Conservation (phyloP, 2,329 filamentous ascomycete species). For the Kalmusia sp. region DNA sequence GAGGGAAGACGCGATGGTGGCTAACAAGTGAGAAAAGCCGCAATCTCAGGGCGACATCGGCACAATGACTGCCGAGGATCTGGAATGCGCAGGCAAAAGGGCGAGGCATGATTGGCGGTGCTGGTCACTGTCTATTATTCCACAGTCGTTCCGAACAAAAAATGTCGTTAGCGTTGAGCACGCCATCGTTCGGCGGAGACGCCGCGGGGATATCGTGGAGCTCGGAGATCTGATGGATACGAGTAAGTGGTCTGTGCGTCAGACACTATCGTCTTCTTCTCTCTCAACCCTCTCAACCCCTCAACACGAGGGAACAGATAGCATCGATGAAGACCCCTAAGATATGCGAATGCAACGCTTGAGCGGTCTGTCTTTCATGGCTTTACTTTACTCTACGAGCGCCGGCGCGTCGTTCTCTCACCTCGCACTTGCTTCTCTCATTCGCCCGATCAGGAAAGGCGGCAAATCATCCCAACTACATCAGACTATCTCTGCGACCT, state of each 20-base stretch:
- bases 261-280: no score
- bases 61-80: slow-evolving; percentile 32
- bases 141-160: slow-evolving; percentile 33
- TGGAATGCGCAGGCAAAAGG: slow-evolving; percentile 25
- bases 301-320: no score
- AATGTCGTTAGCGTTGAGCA: slow-evolving; percentile 35
- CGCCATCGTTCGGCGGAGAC: slow-evolving; percentile 12
- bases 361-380: no score
- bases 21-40: slow-evolving; percentile 24
- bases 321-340: no score
- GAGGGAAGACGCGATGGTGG: slow-evolving; percentile 22
- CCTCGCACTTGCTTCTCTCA: no score
- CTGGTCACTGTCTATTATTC: slow-evolving; percentile 24
- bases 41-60: slow-evolving; percentile 36
- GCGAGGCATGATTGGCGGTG: slow-evolving; percentile 37
- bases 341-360: no score
- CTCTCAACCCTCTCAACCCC: no score
- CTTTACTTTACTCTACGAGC: no score
- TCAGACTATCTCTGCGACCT: no score
- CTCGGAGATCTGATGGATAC: slow-evolving; percentile 34
- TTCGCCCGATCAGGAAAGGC: no score
- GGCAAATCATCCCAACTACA: no score
- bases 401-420: no score
- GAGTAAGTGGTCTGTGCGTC: not conserved
- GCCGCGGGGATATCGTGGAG: slow-evolving; percentile 23